These are phyloP conservation scores for Aspergillus quadrilineatus DNA, from an alignment of 2,329 filamentous ascomycete genomes.

Conservation along the genomic window DNA sequence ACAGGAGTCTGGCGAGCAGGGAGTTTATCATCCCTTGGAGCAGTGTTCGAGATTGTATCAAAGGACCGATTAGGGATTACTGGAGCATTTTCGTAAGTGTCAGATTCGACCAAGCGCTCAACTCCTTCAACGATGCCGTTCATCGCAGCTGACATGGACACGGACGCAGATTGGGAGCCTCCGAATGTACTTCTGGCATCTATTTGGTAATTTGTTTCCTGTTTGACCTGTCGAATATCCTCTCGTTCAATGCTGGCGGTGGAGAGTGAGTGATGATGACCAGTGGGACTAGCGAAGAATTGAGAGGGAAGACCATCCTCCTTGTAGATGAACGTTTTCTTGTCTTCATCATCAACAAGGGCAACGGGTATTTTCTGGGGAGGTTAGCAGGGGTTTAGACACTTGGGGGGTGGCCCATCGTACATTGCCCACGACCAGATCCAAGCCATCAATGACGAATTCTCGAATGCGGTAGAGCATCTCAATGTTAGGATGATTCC, in stretches of 20 bases:
- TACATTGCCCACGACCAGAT: constrained; percentile 54
- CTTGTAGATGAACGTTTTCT: constrained; percentile 51
- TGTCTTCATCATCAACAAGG: constrained; percentile 47
- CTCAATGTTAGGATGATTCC: constrained; percentile 60
- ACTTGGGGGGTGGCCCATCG: constrained; percentile 11
- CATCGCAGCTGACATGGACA: constrained; percentile 44
- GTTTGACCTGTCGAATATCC: constrained; percentile 33
- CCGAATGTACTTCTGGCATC: constrained; percentile 36
- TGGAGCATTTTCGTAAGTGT: constrained; percentile 39
- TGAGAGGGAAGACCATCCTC: constrained; percentile 55
- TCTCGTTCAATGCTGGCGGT: constrained; percentile 43
- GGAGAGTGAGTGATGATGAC: constrained; percentile 42
- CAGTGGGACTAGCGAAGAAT: constrained; percentile 47
- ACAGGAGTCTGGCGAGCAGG: constrained; percentile 29
- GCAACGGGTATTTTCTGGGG: constrained; percentile 48
- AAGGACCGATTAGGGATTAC: constrained; percentile 27
- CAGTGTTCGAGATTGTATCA: constrained; percentile 20
- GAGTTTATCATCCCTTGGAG: constrained; percentile 25
- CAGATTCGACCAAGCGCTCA: constrained; percentile 41
- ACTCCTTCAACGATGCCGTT: constrained; percentile 41
- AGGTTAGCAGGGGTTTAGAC: constrained; percentile 18
- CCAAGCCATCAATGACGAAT: constrained; percentile 61
- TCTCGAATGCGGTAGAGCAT: constrained; percentile 66
- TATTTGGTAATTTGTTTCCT: constrained; percentile 24
- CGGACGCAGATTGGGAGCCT: constrained; percentile 50